Evolutionary conservation across 1,284 basidiomycete genomes (phyloP), one percentile per base, ranked within the genome.

Genomic region (Boletus sp.): DNA sequence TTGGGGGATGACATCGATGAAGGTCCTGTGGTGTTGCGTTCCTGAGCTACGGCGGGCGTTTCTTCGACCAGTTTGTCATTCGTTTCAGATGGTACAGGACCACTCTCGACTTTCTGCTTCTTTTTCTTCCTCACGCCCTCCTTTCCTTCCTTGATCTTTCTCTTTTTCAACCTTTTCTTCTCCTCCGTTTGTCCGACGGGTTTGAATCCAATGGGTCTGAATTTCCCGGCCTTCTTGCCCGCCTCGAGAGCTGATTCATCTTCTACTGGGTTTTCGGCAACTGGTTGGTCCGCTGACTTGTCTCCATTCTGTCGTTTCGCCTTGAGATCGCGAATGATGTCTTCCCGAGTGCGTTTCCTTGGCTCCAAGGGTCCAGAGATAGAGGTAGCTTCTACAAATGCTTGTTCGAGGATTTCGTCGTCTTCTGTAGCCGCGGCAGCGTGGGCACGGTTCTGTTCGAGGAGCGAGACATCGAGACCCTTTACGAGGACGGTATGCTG

Each of bases 401-500:
- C 85, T 47, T 77, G 74, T 58, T 96, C 93, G 30, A 96, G 80
- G 20, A 81, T 78, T 50, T 87, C 84, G 47, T 88, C 84, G 46
- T 84, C 80, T 16, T 76, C 80, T 3, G 73, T 75, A 17, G 74
- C 69, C 8, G 72, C 67, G 8, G 76, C 74, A 0, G 66, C 69
- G 12, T 78, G 78, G 0, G 88, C 88, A 67, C 82, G 90, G 56
- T 90, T 84, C 59, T 91, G 86, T 57, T 92, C 88, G 8, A 96
- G 72, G 4, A 95, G 76, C 0, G 90, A 84, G 62, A 85, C 80
- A 62, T 96, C 93, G 27, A 96, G 81, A n/a, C 93, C 90, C 59
- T 92, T 94, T 34, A 94, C 90, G 4, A 94, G 79, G 39, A 94
- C 80, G 3, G 88, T 84, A 64, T 94, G 90, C 46, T 84, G 79